Evolutionary conservation across 2,329 filamentous ascomycete species (phyloP).

Genomic region (Cladosporium phlei): DNA sequence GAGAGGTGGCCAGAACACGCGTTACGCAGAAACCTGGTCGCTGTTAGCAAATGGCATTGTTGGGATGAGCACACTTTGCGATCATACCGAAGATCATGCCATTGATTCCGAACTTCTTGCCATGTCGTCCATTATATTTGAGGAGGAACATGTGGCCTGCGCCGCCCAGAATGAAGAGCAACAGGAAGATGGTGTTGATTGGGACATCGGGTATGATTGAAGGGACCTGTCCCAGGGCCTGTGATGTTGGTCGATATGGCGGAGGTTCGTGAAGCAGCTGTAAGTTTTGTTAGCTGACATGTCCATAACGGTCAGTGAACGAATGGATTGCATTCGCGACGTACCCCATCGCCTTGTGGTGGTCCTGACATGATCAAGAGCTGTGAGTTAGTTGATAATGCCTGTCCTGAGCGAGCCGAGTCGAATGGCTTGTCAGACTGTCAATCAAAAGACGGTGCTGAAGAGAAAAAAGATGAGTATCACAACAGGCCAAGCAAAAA

Average conservation of each 20-base stretch:
- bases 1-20: constrained; percentile 42
- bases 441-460: background rate
- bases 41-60: constrained; percentile 26
- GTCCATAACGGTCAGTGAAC: background rate
- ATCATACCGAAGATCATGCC: constrained; percentile 46
- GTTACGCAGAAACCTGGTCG: constrained; percentile 50
- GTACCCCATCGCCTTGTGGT: background rate
- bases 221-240: constrained; percentile 56
- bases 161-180: constrained; percentile 53
- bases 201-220: constrained; percentile 57
- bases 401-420: too few relatives aligned
- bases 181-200: constrained; percentile 59
- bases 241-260: constrained; percentile 27
- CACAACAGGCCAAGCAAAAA: constrained; percentile 12
- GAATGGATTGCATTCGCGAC: background rate
- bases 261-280: background rate
- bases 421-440: background rate
- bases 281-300: background rate
- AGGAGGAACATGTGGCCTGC: constrained; percentile 56
- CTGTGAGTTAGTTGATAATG: background rate
- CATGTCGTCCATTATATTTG: constrained; percentile 45
- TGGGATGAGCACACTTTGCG: background rate
- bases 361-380: background rate
- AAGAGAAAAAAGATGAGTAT: too few relatives aligned
- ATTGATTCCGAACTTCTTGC: constrained; percentile 58